Percentiles rank a stretch among this genome's conserved stretches.
Evolutionary conservation across 2,329 filamentous ascomycete genomes (phyloP).

Genomic region (Apiospora hydei): DNA sequence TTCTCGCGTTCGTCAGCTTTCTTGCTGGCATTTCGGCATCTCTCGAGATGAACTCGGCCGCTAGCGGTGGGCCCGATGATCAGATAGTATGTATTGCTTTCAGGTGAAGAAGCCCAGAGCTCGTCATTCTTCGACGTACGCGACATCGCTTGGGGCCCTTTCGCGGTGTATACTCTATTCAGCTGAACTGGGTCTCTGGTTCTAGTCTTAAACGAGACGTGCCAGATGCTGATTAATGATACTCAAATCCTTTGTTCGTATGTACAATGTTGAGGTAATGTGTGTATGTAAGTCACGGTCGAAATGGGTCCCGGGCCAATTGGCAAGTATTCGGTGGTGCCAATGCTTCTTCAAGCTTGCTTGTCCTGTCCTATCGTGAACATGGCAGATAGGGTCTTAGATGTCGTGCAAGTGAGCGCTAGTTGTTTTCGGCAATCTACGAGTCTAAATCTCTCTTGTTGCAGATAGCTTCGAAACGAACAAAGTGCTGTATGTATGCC

Average conservation of each 20-base stretch:
- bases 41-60: constrained; percentile 22
- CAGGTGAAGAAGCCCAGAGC: background rate
- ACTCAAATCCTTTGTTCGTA: background rate
- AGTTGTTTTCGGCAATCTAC: constrained; percentile 19
- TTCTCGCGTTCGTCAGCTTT: constrained; percentile 1
- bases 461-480: constrained; percentile 18
- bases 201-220: constrained; percentile 12
- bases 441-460: constrained; percentile 18
- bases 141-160: constrained; percentile 20
- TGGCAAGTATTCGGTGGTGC: background rate
- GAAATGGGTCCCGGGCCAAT: background rate
- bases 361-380: background rate
- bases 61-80: constrained; percentile 25
- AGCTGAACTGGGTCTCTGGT: constrained; percentile 11
- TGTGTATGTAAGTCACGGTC: background rate
- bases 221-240: constrained; percentile 1
- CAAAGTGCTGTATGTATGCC: constrained; percentile 17
- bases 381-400: constrained; percentile 1
- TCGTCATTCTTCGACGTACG: constrained; percentile 18
- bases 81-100: constrained; percentile 21
- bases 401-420: constrained; percentile 19
- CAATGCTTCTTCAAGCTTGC: background rate
- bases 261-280: background rate
- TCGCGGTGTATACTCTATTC: constrained; percentile 21
- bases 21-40: constrained; percentile 22